Percentiles rank a stretch among this genome's conserved stretches.
Conservation (phyloP, 345 rosid genomes). For the Salix arbutifolia region DNA sequence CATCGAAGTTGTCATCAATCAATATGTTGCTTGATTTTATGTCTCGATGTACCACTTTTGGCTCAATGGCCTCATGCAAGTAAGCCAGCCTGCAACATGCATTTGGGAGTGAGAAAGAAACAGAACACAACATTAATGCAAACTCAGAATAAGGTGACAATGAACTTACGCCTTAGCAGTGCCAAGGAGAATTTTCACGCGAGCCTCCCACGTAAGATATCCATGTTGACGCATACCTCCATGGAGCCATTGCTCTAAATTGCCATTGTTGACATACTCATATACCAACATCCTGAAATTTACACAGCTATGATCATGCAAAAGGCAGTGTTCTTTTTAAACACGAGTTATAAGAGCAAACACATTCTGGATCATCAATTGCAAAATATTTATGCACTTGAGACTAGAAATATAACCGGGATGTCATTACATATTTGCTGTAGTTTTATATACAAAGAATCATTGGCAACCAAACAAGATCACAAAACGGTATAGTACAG, state of each 20-base stretch:
- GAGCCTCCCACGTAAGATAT: slow-evolving; percentile 89
- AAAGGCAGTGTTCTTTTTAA: not conserved
- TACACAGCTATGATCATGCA: not conserved
- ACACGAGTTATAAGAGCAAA: not conserved
- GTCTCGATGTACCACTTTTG: slow-evolving; percentile 97
- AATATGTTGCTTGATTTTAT: slow-evolving; percentile 95
- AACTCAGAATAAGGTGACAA: slow-evolving; percentile 1
- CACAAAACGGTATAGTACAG: not conserved
- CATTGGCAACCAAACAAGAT: not conserved
- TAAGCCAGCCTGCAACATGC: slow-evolving; percentile 57
- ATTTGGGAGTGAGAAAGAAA: slow-evolving; percentile 9
- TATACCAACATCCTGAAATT: slow-evolving; percentile 67
- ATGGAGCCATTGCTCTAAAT: slow-evolving; percentile 93
- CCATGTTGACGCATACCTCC: slow-evolving; percentile 76
- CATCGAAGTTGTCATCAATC: slow-evolving; percentile 75
- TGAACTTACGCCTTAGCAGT: slow-evolving; percentile 86
- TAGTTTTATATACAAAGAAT: not conserved
- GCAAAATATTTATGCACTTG: not conserved
- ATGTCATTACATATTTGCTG: not conserved
- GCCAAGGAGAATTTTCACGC: slow-evolving; percentile 78
- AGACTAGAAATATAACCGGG: not conserved
- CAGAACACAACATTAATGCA: not conserved
- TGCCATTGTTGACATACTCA: slow-evolving; percentile 88
- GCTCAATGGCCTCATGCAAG: slow-evolving; percentile 96
- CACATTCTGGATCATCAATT: not conserved